phyloP scores from a whole-genome alignment of 116 monocot species.

The Trichopus zeylanicus region DNA sequence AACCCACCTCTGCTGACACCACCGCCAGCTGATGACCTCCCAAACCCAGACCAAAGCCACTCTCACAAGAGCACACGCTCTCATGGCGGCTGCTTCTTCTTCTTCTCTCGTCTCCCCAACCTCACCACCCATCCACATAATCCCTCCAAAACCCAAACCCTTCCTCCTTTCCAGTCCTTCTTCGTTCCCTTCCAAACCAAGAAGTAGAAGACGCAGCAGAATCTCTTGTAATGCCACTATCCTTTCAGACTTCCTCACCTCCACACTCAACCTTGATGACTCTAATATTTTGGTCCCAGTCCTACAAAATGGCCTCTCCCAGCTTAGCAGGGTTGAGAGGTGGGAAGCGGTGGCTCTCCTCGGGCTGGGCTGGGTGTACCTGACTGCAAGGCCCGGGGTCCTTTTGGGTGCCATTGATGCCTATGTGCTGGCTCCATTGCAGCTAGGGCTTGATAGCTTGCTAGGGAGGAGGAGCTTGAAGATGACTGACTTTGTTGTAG shows the following conservation, averaged over 20 bases:
- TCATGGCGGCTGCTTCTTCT: no score
- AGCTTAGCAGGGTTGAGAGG: constrained; percentile 39
- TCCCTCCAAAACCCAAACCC: constrained; percentile 6
- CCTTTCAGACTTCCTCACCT: constrained; percentile 23
- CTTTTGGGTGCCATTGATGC: constrained; percentile 79
- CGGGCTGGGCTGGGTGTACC: constrained; percentile 56
- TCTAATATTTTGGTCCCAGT: constrained; percentile 33
- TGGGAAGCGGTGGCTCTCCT: constrained; percentile 37
- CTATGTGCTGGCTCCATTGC: constrained; percentile 71
- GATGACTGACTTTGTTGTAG: constrained; percentile 79
- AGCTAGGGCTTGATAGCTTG: constrained; percentile 50
- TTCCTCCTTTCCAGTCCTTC: not conserved
- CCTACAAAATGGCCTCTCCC: constrained; percentile 19
- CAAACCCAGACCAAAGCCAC: not conserved
- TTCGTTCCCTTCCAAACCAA: not conserved
- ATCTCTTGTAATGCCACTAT: not conserved
- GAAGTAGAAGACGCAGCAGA: constrained; percentile 20
- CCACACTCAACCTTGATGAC: constrained; percentile 25
- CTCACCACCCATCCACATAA: constrained; percentile 16
- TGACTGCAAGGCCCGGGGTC: constrained; percentile 89
- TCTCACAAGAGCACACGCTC: not conserved
- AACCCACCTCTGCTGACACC: constrained; percentile 15
- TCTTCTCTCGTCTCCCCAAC: constrained; percentile 48
- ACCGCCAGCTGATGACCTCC: not conserved
- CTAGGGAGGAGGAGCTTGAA: constrained; percentile 66